Evolutionary conservation across 805 yeast species (phyloP).

Genomic region (Candida awuae): DNA sequence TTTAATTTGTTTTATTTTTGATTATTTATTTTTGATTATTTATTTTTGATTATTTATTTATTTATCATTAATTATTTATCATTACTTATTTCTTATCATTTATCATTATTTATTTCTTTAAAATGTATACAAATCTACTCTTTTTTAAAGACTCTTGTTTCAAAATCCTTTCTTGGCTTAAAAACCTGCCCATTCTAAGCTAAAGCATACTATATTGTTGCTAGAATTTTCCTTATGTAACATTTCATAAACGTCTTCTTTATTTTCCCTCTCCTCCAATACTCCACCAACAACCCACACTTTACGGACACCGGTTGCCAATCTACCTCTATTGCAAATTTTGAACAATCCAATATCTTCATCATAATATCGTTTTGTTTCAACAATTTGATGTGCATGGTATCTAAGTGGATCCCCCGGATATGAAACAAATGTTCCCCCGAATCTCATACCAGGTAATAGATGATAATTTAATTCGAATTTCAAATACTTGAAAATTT

Average conservation of each 20-base stretch:
- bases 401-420: constrained; percentile 92
- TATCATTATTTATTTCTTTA: too few species aligned
- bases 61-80: too few species aligned
- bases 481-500: constrained; percentile 18
- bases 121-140: too few species aligned
- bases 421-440: constrained; percentile 80
- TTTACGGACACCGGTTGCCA: constrained; percentile 90
- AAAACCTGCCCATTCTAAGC: constrained; percentile 96
- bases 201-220: constrained; percentile 38
- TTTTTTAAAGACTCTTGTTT: too few species aligned
- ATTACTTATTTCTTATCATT: too few species aligned
- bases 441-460: constrained; percentile 85
- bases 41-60: too few species aligned
- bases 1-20: too few species aligned
- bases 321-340: constrained; percentile 76
- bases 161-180: too few species aligned
- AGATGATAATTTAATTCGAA: constrained; percentile 35
- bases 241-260: neutral
- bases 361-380: constrained; percentile 38
- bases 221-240: neutral
- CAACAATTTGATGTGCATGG: constrained; percentile 79
- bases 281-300: constrained; percentile 54
- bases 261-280: neutral
- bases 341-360: constrained; percentile 49
- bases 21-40: too few species aligned